These are phyloP conservation scores for Russula vinacea DNA, from an alignment of 768 basidiomycete species.

Conservation along the genomic window DNA sequence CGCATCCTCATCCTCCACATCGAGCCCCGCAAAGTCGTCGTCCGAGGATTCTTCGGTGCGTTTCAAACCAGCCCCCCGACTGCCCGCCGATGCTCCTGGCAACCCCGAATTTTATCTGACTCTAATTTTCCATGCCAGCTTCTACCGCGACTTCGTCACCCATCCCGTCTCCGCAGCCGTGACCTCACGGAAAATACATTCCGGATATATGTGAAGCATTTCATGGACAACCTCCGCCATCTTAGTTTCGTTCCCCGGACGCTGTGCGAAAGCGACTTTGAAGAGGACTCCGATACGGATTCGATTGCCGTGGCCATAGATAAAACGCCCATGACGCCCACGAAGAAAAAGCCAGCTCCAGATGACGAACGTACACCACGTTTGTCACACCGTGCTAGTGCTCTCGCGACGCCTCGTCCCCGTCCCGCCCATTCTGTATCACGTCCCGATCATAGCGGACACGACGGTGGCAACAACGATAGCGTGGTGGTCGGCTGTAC, in stretches of 20 bases:
- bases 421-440: not conserved
- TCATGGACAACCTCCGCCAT: slow-evolving; percentile 56
- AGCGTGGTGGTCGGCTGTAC: slow-evolving; percentile 45
- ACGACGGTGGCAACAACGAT: not conserved
- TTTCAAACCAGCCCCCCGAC: not conserved
- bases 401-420: slow-evolving; percentile 13
- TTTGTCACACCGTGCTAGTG: slow-evolving; percentile 12
- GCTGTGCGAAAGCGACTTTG: not conserved
- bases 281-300: slow-evolving; percentile 12
- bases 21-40: slow-evolving; percentile 26
- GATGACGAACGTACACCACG: slow-evolving; percentile 35
- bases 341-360: slow-evolving; percentile 33
- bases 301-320: slow-evolving; percentile 11
- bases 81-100: no score
- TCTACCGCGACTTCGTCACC: slow-evolving; percentile 61
- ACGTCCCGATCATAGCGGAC: not conserved
- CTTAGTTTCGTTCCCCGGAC: slow-evolving; percentile 3
- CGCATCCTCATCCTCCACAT: slow-evolving; percentile 16
- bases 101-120: slow-evolving; percentile 3
- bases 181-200: slow-evolving; percentile 73
- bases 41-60: slow-evolving; percentile 22
- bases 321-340: slow-evolving; percentile 38
- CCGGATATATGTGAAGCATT: slow-evolving; percentile 73
- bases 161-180: slow-evolving; percentile 59
- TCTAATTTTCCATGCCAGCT: slow-evolving; percentile 29